These are phyloP conservation scores for Favolaschia claudopus DNA, from an alignment of 768 basidiomycete species.

Conservation along the genomic window DNA sequence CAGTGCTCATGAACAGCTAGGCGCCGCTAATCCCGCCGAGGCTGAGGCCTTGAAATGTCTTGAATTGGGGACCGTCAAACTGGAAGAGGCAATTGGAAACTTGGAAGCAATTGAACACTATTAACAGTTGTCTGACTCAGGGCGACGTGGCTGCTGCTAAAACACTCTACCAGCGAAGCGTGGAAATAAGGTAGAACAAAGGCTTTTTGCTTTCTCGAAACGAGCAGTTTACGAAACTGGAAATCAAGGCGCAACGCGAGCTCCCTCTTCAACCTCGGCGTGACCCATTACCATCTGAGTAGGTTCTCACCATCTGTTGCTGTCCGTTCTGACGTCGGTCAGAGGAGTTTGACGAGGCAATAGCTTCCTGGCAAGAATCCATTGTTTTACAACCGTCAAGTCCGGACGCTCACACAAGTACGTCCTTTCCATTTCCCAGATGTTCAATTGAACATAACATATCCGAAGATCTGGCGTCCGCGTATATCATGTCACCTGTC, in stretches of 20 bases:
- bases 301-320: slow-evolving; percentile 37
- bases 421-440: slow-evolving; percentile 35
- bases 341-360: slow-evolving; percentile 92
- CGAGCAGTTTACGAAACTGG: no score
- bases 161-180: slow-evolving; percentile 77
- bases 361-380: slow-evolving; percentile 86
- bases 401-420: slow-evolving; percentile 89
- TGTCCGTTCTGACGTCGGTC: slow-evolving; percentile 18
- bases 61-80: slow-evolving; percentile 82
- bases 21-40: slow-evolving; percentile 82
- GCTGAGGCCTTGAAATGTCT: slow-evolving; percentile 79
- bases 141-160: slow-evolving; percentile 86
- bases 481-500: slow-evolving; percentile 83
- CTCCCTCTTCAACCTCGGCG: slow-evolving; percentile 87
- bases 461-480: slow-evolving; percentile 80
- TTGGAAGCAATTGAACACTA: no score
- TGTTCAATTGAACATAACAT: slow-evolving; percentile 29
- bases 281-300: slow-evolving; percentile 92
- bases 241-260: slow-evolving; percentile 80
- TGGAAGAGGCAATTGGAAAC: no score
- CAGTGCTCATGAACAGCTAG: no score
- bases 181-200: no score
- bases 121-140: no score
- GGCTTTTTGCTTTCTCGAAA: no score
- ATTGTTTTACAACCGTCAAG: slow-evolving; percentile 83